phyloP scores from a whole-genome alignment of 2,329 filamentous ascomycete genomes.

The Helminthosporium solani region DNA sequence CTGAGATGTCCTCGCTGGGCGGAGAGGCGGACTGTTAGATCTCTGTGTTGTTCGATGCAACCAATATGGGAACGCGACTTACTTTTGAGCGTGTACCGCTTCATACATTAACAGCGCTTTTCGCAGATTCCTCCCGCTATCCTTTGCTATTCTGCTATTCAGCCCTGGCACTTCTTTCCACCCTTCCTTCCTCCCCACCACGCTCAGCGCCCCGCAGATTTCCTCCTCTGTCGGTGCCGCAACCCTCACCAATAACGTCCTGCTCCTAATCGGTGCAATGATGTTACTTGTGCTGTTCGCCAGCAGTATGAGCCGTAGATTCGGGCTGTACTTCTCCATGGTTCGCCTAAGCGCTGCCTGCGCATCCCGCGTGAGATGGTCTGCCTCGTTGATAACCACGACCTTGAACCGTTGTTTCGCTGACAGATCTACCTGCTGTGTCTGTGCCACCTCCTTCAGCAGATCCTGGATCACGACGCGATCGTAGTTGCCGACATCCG shows the following conservation, averaged over 20 bases:
- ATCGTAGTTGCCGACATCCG: constrained; percentile 94
- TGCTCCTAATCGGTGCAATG: constrained; percentile 93
- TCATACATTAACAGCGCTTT: constrained; percentile 95
- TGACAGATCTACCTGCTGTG: constrained; percentile 92
- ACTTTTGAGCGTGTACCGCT: constrained; percentile 96
- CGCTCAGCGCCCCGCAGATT: constrained; percentile 73
- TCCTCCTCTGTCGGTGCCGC: constrained; percentile 83
- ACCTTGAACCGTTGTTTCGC: constrained; percentile 96
- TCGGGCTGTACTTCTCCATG: constrained; percentile 99
- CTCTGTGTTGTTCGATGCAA: neutral
- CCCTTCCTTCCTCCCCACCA: constrained; percentile 74
- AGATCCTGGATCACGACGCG: constrained; percentile 94
- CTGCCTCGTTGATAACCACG: constrained; percentile 98
- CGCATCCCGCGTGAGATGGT: constrained; percentile 89
- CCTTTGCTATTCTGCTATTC: constrained; percentile 81
- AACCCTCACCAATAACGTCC: constrained; percentile 88
- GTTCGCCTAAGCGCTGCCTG: constrained; percentile 92
- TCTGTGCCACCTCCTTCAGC: constrained; percentile 96
- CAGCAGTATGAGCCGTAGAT: constrained; percentile 84
- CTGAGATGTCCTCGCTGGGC: constrained; percentile 82
- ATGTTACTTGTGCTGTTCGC: constrained; percentile 98
- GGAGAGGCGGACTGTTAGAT: too few relatives aligned
- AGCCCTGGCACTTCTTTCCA: constrained; percentile 76
- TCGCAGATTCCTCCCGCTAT: constrained; percentile 87
- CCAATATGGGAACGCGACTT: constrained; percentile 38